Base-by-base conservation (phyloP, 2,329 filamentous ascomycete species). In the Aureobasidium namibiae region DNA sequence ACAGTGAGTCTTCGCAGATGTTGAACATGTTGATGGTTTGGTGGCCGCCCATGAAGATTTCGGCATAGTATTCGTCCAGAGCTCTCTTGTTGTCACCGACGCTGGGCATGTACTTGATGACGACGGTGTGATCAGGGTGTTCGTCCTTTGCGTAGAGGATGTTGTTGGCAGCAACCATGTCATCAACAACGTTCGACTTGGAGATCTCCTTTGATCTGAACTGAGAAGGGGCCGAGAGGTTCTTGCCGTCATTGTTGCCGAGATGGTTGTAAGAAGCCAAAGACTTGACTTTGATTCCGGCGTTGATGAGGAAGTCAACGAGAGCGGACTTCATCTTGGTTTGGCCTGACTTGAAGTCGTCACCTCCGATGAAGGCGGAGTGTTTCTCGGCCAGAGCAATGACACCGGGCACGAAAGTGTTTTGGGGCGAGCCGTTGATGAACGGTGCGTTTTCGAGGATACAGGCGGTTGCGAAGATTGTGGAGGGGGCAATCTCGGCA, bases 291-390 rank as follows among this genome's bases (percentile, higher is more conserved):
- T 96, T 96, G 83, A 99, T 97, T 73, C 94, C 94, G 49, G 94
- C 94, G 73, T 86, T 96, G 85, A 99, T 96, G 73, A 99, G 78
- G 79, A 99, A 99, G 77, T 99, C 94, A 46, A 97, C 94, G 31
- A 99, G 85, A 21, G 94, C 94, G 62, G 94, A 97, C 80, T 99
- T 99, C 94, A 99, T 99, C 86, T 99, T 99, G 73, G 94, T 99
- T 82, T 99, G 94, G 63, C 94, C 94, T 63, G 94, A 97, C 81
- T 99, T 99, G 87, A 99, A 99, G 78, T 99, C 94, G 69, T 99
- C 94, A 65, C 94, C 94, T 61, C 94, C 94, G 69, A 99, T 91
- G 79, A 95, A 99, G 63, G 92, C 85, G 60, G 83, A 82, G 75
- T 95, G 86, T 75, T 87, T 81, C 79, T 95, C 89, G 23, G 94